Percentiles rank a stretch among this genome's conserved stretches.
phyloP scores from a whole-genome alignment of 192 early-diverging fungal species.

The Backusella luteola region DNA sequence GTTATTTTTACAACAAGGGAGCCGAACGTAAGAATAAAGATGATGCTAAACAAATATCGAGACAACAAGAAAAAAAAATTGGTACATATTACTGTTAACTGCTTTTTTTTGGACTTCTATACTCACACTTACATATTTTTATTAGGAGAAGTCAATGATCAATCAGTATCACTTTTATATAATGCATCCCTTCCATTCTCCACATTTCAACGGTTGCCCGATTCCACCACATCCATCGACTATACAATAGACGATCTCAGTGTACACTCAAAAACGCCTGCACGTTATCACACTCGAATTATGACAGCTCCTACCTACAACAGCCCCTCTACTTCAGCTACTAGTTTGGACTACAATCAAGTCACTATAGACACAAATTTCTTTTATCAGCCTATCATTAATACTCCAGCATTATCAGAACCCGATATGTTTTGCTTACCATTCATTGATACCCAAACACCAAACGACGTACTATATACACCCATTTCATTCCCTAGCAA shows the following conservation, averaged over 20 bases:
- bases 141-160: conserved; percentile 26
- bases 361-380: background rate
- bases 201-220: conserved; percentile 12
- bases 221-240: background rate
- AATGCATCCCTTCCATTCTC: conserved; percentile 15
- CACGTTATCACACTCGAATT: conserved; percentile 5
- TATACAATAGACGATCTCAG: background rate
- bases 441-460: background rate
- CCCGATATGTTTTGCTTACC: background rate
- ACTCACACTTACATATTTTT: background rate
- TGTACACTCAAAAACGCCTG: background rate
- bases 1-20: conserved; percentile 36
- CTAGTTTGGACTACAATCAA: background rate
- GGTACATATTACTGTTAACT: background rate
- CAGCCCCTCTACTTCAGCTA: background rate
- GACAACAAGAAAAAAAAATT: conserved; percentile 58
- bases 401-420: background rate
- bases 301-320: conserved; percentile 12
- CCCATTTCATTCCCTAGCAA: background rate
- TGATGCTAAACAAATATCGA: conserved; percentile 67
- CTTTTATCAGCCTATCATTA: background rate
- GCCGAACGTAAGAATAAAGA: conserved; percentile 79
- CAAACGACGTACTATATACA: background rate
- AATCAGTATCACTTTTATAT: conserved; percentile 27
- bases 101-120: background rate